Evolutionary conservation across 2,329 filamentous ascomycete genomes (phyloP), one percentile per base, ranked within the genome.

Genomic region (Elsinoe fawcettii): DNA sequence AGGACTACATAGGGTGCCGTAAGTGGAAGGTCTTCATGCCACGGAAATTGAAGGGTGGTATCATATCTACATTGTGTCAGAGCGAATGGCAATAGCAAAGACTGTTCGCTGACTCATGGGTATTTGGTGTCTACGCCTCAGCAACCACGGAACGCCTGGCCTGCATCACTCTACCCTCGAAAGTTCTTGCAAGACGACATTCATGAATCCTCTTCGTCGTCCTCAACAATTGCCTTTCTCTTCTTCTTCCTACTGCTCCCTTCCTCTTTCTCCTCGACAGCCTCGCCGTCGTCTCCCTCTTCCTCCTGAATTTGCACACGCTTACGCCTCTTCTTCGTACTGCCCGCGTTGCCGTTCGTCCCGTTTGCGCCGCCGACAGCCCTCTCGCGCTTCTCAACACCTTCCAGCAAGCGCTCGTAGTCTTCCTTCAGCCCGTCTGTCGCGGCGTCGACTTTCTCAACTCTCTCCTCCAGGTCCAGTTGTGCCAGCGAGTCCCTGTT

Each of bases 401-500:
- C 72, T 55, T 81, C 76, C 36, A 92, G 71, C 39, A 90, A 73
- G 55, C 82, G 77, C n/a, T 80, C 80, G 69, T 90, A 92, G 63
- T 90, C 87, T 53, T 83, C 79, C 65, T 87, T 81, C 14, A 92
- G 85, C 49, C 80, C 80, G 14, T 78, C 74, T 20, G 90, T 73
- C 0, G 85, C 86, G 63, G 86, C 80, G 51, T 88, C 81, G 2
- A 95, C 75, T 74, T 86, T 89, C 58, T 87, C 80, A 6, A 87
- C 81, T 34, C 87, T 79, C 69, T 92, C 87, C 0, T 73, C 69
- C 4, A 75, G 74, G 56, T 89, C 86, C 39, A 92, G 73, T 69
- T 91, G 85, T 36, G 81, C 79, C 11, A 95, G 76, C 2, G 80
- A 72, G 63, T 91, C 85, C 58, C 79, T 80, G 66, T 93, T 92